Percentiles rank a stretch among this genome's conserved stretches.
phyloP scores from a whole-genome alignment of 2,329 filamentous ascomycete species.

The Pseudogymnoascus sp. region DNA sequence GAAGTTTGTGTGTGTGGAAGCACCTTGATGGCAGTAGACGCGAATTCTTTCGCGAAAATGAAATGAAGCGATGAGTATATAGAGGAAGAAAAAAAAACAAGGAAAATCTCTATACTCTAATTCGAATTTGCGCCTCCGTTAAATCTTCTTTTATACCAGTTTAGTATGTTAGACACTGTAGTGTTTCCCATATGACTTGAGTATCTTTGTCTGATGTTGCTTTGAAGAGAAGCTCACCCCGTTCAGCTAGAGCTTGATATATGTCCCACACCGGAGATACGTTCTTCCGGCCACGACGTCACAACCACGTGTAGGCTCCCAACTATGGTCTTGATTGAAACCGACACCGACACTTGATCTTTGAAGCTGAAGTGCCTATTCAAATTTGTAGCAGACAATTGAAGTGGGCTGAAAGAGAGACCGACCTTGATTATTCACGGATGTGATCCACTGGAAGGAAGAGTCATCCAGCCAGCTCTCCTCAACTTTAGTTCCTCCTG shows the following conservation, averaged over 20 bases:
- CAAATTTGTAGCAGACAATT: constrained; percentile 2
- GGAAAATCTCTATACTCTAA: not conserved
- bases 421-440: not conserved
- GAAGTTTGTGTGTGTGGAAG: constrained; percentile 3
- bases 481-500: not conserved
- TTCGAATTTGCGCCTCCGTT: constrained; percentile 1
- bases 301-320: not conserved
- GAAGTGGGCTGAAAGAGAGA: not conserved
- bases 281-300: constrained; percentile 6
- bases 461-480: not conserved
- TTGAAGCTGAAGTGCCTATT: not conserved
- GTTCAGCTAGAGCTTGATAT: not conserved
- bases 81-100: not conserved
- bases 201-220: not conserved
- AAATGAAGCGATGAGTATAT: not conserved
- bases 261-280: not conserved
- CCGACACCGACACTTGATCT: not conserved
- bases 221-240: not conserved
- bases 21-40: not conserved
- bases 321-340: not conserved
- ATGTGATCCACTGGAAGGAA: not conserved
- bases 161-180: not conserved
- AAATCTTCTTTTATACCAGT: not conserved
- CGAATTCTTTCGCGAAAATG: not conserved
- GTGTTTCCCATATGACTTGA: not conserved